Percentiles rank a stretch among this genome's conserved stretches.
Evolutionary conservation across 192 early-diverging fungal species (phyloP).

Genomic region (Kappamyces sp.): DNA sequence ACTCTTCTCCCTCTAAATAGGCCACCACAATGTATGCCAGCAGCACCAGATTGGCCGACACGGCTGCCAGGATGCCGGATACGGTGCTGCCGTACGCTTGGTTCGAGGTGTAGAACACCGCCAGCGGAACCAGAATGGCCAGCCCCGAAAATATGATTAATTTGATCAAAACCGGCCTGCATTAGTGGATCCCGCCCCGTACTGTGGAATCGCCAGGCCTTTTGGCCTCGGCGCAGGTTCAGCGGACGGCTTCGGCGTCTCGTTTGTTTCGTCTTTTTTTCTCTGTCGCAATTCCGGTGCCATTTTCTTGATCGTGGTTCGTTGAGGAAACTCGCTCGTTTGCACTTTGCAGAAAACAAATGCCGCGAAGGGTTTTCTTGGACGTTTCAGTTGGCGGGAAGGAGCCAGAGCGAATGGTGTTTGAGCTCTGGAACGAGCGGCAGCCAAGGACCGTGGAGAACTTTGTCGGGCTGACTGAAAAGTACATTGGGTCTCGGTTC

Average conservation of each 20-base stretch:
- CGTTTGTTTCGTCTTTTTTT: too few relatives aligned
- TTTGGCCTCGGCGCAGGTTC: too few relatives aligned
- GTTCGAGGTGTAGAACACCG: slow-evolving; percentile 1
- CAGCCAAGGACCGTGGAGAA: slow-evolving; percentile 65
- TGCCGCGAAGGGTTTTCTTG: not conserved
- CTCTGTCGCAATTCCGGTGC: too few relatives aligned
- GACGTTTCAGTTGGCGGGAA: not conserved
- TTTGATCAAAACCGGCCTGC: slow-evolving; percentile 5
- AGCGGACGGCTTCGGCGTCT: too few relatives aligned
- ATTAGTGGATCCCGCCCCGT: too few relatives aligned
- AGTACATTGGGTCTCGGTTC: slow-evolving; percentile 70
- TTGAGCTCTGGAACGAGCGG: slow-evolving; percentile 56
- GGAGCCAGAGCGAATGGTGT: slow-evolving; percentile 59
- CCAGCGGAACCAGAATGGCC: not conserved
- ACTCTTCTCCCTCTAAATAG: slow-evolving; percentile 12
- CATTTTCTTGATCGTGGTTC: too few relatives aligned
- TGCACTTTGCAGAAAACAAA: too few relatives aligned
- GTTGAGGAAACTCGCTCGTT: too few relatives aligned
- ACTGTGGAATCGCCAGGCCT: too few relatives aligned
- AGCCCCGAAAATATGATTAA: slow-evolving; percentile 13
- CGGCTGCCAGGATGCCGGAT: slow-evolving; percentile 11
- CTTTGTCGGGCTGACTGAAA: slow-evolving; percentile 69
- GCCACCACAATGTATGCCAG: slow-evolving; percentile 7
- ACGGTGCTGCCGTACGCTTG: slow-evolving; percentile 4
- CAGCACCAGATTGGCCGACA: slow-evolving; percentile 13